phyloP scores from a whole-genome alignment of 2,329 filamentous ascomycete genomes.

The Talaromyces sp. region DNA sequence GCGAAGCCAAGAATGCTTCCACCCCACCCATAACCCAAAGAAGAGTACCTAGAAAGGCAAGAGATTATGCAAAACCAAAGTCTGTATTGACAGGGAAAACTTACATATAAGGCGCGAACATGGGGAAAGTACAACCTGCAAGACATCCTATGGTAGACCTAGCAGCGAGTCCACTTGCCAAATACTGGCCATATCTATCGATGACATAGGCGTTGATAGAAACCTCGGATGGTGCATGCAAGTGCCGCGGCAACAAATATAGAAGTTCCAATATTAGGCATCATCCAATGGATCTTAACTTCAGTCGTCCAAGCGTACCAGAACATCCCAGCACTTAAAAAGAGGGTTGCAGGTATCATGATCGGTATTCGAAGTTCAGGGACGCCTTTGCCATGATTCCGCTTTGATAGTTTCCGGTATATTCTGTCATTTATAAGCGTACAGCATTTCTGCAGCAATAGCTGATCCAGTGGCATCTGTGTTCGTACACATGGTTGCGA shows the following conservation, averaged over 20 bases:
- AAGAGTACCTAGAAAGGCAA: neutral
- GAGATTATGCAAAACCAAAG: neutral
- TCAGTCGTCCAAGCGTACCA: neutral
- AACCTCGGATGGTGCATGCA: neutral
- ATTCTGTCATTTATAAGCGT: conserved; percentile 49
- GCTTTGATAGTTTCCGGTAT: conserved; percentile 45
- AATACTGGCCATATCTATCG: neutral
- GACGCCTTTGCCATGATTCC: conserved; percentile 39
- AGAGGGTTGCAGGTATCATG: conserved; percentile 32
- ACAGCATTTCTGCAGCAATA: conserved; percentile 50
- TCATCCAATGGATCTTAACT: neutral
- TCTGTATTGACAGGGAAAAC: neutral
- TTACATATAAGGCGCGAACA: neutral
- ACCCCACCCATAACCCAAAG: neutral
- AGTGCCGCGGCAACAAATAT: neutral
- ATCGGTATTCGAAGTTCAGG: conserved; percentile 65
- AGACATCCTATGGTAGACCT: neutral
- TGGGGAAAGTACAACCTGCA: neutral
- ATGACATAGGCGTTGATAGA: neutral
- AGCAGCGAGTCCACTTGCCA: neutral
- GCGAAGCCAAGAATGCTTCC: neutral
- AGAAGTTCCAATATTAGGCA: neutral
- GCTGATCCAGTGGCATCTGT: conserved; percentile 58
- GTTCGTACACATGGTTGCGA: too few relatives aligned
- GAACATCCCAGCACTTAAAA: neutral